Conservation (phyloP, 2,329 filamentous ascomycete species). For the Fusarium tjaetaba region DNA sequence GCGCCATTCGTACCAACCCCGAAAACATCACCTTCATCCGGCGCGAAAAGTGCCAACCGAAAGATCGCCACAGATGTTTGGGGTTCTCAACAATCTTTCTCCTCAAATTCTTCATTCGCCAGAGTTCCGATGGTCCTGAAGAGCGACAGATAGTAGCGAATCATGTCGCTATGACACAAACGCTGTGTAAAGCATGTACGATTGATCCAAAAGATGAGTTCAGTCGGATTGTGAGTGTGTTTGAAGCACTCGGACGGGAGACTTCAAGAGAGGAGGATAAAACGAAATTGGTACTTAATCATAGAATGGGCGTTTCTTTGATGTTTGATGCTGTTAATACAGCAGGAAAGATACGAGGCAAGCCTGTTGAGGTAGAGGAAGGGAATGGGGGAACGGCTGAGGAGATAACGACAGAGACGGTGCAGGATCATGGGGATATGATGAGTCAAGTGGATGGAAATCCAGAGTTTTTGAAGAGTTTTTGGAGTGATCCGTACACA, state of each 20-base stretch:
- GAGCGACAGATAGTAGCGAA: constrained; percentile 23
- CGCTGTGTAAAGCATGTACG: constrained; percentile 8
- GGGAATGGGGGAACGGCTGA: neutral
- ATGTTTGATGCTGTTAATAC: constrained; percentile 22
- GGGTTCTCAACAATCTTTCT: constrained; percentile 32
- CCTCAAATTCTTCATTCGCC: constrained; percentile 28
- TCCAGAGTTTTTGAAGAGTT: constrained; percentile 10
- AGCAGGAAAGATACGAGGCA: constrained; percentile 20
- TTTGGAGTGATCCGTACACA: constrained; percentile 31
- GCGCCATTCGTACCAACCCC: neutral
- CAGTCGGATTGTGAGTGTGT: constrained; percentile 3
- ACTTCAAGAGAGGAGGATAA: neutral
- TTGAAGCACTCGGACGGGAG: constrained; percentile 20
- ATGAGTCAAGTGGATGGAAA: neutral
- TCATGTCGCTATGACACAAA: constrained; percentile 22
- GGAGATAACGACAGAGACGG: neutral
- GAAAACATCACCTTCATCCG: neutral
- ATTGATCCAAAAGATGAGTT: constrained; percentile 24
- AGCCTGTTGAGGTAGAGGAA: constrained; percentile 7
- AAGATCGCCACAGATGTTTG: constrained; percentile 27
- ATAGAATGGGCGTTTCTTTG: constrained; percentile 29
- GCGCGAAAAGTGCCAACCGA: constrained; percentile 18
- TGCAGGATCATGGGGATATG: neutral
- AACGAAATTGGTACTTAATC: constrained; percentile 3
- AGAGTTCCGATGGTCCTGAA: neutral